Conservation (phyloP, 2,329 filamentous ascomycete genomes). For the Setomelanomma holmii region DNA sequence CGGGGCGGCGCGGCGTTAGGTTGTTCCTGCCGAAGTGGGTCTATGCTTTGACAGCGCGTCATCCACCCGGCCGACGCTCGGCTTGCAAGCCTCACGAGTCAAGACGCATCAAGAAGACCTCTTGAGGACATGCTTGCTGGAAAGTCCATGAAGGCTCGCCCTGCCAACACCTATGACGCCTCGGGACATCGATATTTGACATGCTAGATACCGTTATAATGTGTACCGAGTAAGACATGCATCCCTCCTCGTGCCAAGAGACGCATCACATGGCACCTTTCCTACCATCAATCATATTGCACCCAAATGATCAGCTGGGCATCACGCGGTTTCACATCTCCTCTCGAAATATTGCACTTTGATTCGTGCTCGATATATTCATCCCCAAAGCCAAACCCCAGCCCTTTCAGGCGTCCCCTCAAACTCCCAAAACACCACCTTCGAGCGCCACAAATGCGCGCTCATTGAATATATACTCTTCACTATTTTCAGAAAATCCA, state of each 20-base stretch:
- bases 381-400: neutral
- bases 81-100: neutral
- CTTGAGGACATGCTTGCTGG: no score
- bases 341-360: neutral
- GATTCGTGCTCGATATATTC: neutral
- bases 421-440: neutral
- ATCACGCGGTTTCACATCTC: neutral
- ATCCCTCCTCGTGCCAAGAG: neutral
- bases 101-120: no score
- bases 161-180: no score
- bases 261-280: neutral
- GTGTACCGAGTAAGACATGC: neutral
- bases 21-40: constrained; percentile 9
- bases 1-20: constrained; percentile 1
- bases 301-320: neutral
- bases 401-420: neutral
- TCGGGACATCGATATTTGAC: no score
- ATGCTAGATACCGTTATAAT: no score
- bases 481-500: constrained; percentile 63
- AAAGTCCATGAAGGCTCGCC: no score
- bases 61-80: neutral
- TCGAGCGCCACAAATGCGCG: neutral
- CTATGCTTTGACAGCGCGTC: constrained; percentile 3
- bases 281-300: neutral
- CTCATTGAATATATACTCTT: neutral